Percentiles rank a stretch among this genome's conserved stretches.
These are phyloP conservation scores for Beauveria asiatica DNA, from an alignment of 2,329 filamentous ascomycete genomes.

Conservation along the genomic window DNA sequence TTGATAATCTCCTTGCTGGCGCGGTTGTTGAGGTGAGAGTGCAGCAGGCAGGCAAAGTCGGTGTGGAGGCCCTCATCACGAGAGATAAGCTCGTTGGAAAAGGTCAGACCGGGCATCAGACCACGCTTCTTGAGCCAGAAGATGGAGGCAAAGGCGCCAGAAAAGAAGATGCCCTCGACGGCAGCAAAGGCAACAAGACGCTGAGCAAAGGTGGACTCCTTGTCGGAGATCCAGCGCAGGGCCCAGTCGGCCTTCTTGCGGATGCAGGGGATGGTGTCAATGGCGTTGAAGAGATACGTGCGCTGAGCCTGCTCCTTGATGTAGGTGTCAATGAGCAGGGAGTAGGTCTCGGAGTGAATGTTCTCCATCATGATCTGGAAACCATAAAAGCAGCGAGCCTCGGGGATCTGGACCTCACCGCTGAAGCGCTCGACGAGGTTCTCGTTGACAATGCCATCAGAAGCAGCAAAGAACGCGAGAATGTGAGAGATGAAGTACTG, in stretches of 20 bases:
- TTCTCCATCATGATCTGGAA: slow-evolving; percentile 99
- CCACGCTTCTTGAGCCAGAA: slow-evolving; percentile 99
- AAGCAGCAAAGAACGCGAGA: slow-evolving; percentile 97
- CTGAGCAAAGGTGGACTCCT: slow-evolving; percentile 88
- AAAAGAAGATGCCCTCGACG: slow-evolving; percentile 99
- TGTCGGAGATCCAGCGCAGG: slow-evolving; percentile 86
- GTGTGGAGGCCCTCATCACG: slow-evolving; percentile 99
- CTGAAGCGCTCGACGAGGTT: slow-evolving; percentile 98
- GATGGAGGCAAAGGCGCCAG: slow-evolving; percentile 94
- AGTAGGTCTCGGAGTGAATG: slow-evolving; percentile 99
- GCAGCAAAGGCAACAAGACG: slow-evolving; percentile 95
- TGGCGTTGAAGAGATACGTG: slow-evolving; percentile 92
- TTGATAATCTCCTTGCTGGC: slow-evolving; percentile 73
- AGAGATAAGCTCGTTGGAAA: slow-evolving; percentile 99
- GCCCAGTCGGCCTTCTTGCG: slow-evolving; percentile 99
- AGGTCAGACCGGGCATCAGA: slow-evolving; percentile 95
- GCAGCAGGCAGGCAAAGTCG: slow-evolving; percentile 94
- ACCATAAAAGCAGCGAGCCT: slow-evolving; percentile 98
- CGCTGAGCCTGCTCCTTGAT: slow-evolving; percentile 96
- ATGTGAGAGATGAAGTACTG: slow-evolving; percentile 98
- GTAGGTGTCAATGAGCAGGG: slow-evolving; percentile 96
- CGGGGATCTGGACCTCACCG: slow-evolving; percentile 90
- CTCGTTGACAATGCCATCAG: slow-evolving; percentile 98
- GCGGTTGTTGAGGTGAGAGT: slow-evolving; percentile 93
- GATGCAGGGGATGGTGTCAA: slow-evolving; percentile 98